Base-by-base conservation (phyloP, 208 protist species). In the Leishmania arabica region DNA sequence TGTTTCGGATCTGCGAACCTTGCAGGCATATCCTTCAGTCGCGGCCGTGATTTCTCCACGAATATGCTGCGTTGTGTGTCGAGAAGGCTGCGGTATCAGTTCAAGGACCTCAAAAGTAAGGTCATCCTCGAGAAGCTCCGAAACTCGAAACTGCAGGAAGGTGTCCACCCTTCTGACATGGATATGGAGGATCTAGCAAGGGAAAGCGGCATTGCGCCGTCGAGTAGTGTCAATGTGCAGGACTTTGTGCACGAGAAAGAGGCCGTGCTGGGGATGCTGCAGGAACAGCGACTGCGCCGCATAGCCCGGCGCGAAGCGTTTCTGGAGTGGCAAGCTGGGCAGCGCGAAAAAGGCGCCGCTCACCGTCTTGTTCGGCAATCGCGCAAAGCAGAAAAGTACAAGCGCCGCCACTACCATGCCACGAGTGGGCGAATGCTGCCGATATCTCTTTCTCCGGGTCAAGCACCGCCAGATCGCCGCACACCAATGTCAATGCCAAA, bases 341-440 rank as follows among this genome's bases (percentile, higher is more conserved):
- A 97, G 81, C 89, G 94, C 9, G 94, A 97, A 64, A 97, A 97
- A 62, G 92, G 94, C 9, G 89, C 94, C 19, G 94, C 94, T 7
- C 88, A 95, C 62, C 91, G 94, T 40, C 84, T 97, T 31, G 75
- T 90, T 2, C 89, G 91, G 0, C 91, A 95, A 70, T 81, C 92
- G 0, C 86, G 88, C 69, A 95, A 85, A 56, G 86, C 92, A 11
- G 92, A 97, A 80, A 93, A 92, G 58, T 91, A 91, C 75, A 97
- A 95, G 83, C 81, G 87, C 37, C 88, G 87, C 19, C 94, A 94
- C 79, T 97, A 95, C 75, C 90, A 97, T 80, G 79, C 87, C 8
- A 84, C 80, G 34, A 84, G 86, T 68, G 88, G 91, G 21, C 84
- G 90, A 24, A 79, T 97, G 47, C 75, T 97, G 60, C 86, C 91